These are phyloP conservation scores for Naganishia cerealis DNA, from an alignment of 1,284 basidiomycete species.

Conservation along the genomic window DNA sequence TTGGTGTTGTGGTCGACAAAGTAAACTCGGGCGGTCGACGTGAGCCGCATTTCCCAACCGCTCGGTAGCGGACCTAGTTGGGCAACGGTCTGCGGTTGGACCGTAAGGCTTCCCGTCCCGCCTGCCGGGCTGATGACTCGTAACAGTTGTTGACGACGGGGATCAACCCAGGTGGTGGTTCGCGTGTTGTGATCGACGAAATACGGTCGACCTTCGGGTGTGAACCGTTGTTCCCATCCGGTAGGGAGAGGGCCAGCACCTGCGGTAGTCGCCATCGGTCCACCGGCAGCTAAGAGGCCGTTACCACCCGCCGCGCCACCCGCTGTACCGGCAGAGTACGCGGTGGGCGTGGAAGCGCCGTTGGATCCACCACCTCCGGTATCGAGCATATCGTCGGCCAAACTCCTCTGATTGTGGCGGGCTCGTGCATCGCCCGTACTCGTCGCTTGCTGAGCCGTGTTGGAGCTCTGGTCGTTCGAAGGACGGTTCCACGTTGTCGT, in stretches of 20 bases:
- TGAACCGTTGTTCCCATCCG: conserved; percentile 97
- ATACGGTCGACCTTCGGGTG: conserved; percentile 95
- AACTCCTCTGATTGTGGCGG: conserved; percentile 71
- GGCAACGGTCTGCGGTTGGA: conserved; percentile 76
- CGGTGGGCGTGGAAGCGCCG: conserved; percentile 39
- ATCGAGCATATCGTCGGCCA: conserved; percentile 77
- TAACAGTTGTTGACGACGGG: conserved; percentile 79
- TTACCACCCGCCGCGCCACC: conserved; percentile 33
- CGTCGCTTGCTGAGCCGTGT: conserved; percentile 56
- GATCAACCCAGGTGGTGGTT: conserved; percentile 98
- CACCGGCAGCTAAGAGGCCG: conserved; percentile 37
- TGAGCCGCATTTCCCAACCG: conserved; percentile 96
- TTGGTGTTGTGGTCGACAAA: conserved; percentile 93
- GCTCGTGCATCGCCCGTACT: conserved; percentile 68
- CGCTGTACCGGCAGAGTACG: conserved; percentile 36
- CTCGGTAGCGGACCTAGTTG: conserved; percentile 93
- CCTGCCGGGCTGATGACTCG: conserved; percentile 82
- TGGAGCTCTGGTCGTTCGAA: conserved; percentile 54
- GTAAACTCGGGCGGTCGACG: conserved; percentile 87
- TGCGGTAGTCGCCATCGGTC: conserved; percentile 66
- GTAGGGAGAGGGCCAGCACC: conserved; percentile 81
- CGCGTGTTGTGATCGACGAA: conserved; percentile 95
- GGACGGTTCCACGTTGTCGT: conserved; percentile 89
- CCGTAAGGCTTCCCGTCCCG: conserved; percentile 64
- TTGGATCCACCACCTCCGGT: conserved; percentile 44